A percentile compares a stretch with the other conserved stretches of the same genome.
These are phyloP conservation scores for Cyberlindnera nakhonratchasimensis DNA, from an alignment of 805 yeast species.

Conservation along the genomic window DNA sequence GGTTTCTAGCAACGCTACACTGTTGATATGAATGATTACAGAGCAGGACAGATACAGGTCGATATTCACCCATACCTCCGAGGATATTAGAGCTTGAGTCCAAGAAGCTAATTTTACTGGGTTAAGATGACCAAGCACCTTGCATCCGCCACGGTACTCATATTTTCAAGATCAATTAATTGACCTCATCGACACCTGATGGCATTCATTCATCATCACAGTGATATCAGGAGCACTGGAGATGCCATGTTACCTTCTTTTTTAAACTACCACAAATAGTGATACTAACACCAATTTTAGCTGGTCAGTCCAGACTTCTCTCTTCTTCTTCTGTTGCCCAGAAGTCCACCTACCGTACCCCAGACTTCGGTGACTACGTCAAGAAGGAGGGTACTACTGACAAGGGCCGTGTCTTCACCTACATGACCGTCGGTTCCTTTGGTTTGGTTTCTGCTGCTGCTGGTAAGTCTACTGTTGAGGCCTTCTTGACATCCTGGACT, in stretches of 20 bases:
- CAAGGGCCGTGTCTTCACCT: slow-evolving; percentile 79
- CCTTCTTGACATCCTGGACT: slow-evolving; percentile 87
- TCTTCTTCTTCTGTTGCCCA: slow-evolving; percentile 42
- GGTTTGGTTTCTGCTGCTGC: slow-evolving; percentile 90
- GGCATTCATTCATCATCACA: background rate
- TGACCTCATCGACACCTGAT: too few species aligned
- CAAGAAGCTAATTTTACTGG: too few species aligned
- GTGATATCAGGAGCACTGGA: background rate
- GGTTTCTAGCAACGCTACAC: background rate
- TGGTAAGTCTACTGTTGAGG: slow-evolving; percentile 93
- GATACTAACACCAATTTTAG: slow-evolving; percentile 17
- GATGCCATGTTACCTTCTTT: background rate
- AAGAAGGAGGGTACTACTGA: slow-evolving; percentile 69
- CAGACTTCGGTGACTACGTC: slow-evolving; percentile 81
- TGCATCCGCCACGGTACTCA: too few species aligned
- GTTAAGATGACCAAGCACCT: too few species aligned
- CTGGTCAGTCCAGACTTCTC: slow-evolving; percentile 30
- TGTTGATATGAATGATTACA: slow-evolving; percentile 1
- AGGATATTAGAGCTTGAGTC: too few species aligned
- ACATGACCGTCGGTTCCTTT: slow-evolving; percentile 96
- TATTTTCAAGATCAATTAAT: too few species aligned
- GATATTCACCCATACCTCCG: too few species aligned
- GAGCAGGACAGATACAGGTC: too few species aligned
- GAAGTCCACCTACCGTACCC: slow-evolving; percentile 83
- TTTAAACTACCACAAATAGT: background rate